A percentile compares a stretch with the other conserved stretches of the same genome.
These are phyloP conservation scores for Clavispora carvajalis DNA, from an alignment of 805 yeast genomes.

Conservation along the genomic window DNA sequence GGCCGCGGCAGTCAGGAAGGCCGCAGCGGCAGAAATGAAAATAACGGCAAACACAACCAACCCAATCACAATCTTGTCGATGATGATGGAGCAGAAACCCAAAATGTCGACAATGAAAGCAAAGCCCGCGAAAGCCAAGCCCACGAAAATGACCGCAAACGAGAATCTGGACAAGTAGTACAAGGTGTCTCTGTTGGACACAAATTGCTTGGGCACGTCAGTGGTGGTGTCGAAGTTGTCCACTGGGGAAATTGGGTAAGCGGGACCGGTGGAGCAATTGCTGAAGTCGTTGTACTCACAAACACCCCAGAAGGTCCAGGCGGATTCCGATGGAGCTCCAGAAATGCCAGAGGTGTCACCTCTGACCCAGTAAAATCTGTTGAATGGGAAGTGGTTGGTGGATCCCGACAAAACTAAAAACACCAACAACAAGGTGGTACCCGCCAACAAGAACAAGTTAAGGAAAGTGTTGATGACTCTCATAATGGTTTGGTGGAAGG, in stretches of 20 bases:
- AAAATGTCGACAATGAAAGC: constrained; percentile 52
- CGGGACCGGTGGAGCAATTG: constrained; percentile 53
- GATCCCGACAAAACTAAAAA: constrained; percentile 31
- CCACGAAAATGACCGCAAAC: constrained; percentile 57
- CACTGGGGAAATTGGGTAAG: constrained; percentile 79
- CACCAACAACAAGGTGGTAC: constrained; percentile 46
- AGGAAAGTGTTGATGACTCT: constrained; percentile 27
- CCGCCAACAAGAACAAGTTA: constrained; percentile 38
- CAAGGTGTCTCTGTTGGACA: constrained; percentile 49
- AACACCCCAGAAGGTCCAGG: constrained; percentile 83
- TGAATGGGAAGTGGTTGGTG: constrained; percentile 21
- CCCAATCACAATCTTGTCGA: constrained; percentile 50
- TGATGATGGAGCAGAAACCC: constrained; percentile 49
- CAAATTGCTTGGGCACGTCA: constrained; percentile 51
- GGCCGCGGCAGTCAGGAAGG: constrained; percentile 68
- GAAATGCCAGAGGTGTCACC: constrained; percentile 62
- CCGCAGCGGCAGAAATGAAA: constrained; percentile 56
- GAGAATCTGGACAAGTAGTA: constrained; percentile 64
- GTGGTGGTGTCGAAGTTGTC: constrained; percentile 57
- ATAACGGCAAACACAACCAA: constrained; percentile 49
- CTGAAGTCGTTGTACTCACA: constrained; percentile 58
- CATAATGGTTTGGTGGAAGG: constrained; percentile 16
- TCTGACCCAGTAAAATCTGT: constrained; percentile 71
- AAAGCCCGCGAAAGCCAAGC: constrained; percentile 58
- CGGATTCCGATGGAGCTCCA: constrained; percentile 45